phyloP scores from a whole-genome alignment of 202 grass and related monocot genomes.

The Digitaria exilis region DNA sequence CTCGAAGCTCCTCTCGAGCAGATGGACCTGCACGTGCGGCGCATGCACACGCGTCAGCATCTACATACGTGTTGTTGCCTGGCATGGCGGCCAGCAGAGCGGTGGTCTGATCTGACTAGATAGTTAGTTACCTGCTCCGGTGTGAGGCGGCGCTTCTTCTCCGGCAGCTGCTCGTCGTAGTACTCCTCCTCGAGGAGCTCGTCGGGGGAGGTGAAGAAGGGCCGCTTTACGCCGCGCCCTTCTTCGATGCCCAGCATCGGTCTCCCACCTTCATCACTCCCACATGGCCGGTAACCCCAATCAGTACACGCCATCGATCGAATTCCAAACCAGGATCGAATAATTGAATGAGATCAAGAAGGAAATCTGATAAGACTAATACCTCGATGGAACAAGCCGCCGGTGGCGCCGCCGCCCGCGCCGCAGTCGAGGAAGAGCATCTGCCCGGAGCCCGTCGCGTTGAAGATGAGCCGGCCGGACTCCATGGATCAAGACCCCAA shows the following conservation, averaged over 20 bases:
- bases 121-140: slow-evolving; percentile 66
- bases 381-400: slow-evolving; percentile 72
- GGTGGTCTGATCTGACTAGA: too few species aligned
- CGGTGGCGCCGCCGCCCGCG: slow-evolving; percentile 6
- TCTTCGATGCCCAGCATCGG: slow-evolving; percentile 61
- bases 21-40: slow-evolving; percentile 58
- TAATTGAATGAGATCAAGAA: too few species aligned
- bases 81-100: neutral
- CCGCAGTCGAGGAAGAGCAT: slow-evolving; percentile 77
- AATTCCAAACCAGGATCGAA: slow-evolving; percentile 13
- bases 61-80: neutral
- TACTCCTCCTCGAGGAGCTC: slow-evolving; percentile 94
- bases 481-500: slow-evolving; percentile 55
- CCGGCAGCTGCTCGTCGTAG: slow-evolving; percentile 97
- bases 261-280: slow-evolving; percentile 61
- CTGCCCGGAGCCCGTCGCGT: slow-evolving; percentile 60
- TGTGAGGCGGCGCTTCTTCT: slow-evolving; percentile 98
- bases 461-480: slow-evolving; percentile 84
- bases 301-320: slow-evolving; percentile 21
- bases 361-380: slow-evolving; percentile 35
- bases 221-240: slow-evolving; percentile 73
- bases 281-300: slow-evolving; percentile 40
- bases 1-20: slow-evolving; percentile 92
- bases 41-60: neutral
- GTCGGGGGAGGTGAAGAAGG: slow-evolving; percentile 97